Evolutionary conservation across 2,329 filamentous ascomycete genomes (phyloP), one percentile per base, ranked within the genome.

Genomic region (Amylocarpus encephaloides): DNA sequence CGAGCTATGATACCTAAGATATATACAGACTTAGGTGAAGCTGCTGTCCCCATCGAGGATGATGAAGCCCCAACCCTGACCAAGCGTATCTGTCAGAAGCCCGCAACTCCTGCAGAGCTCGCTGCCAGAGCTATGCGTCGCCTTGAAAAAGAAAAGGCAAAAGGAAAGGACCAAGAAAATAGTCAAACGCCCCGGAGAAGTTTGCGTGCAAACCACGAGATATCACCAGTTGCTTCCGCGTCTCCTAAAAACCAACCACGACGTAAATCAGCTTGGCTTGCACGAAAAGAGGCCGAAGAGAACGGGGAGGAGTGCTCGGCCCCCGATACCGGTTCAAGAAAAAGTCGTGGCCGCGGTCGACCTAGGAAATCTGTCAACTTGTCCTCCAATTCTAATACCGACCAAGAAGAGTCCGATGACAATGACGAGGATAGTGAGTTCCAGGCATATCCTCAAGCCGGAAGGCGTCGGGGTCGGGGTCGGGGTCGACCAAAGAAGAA

Each of bases 191-290:
- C 48, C 13, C 58, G 48, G 45, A 57, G 46, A 16, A 55, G 56
- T 22, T 42, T 49, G 4, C 52, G 51, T 13, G 46, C 48, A 39
- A 46, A 43, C 3, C 29, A 33, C 5, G 48, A 30, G n/a, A 10
- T 35, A 34, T 41, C 22, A 13, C 35, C 50, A 12, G 34, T 32
- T 22, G 10, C 50, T 12, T 22, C 44, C 11, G 39, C 47, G n/a
- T 26, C 22, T 26, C 43, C 53, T 16, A 56, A 55, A 35, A 48
- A 48, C 26, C 59, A 59, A 46, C 49, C 57, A 42, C 51, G 53
- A 18, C 57, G 59, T 22, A 60, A 58, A 33, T 63, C 60, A 11
- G 54, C 50, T 36, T 64, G 61, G 61, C 57, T 63, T 45, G 53
- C 58, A 32, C 55, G 59, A 11, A 63, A 60, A 30, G 54, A 61